Evolutionary conservation across 805 yeast genomes (phyloP).

Genomic region (Lachancea waltii): DNA sequence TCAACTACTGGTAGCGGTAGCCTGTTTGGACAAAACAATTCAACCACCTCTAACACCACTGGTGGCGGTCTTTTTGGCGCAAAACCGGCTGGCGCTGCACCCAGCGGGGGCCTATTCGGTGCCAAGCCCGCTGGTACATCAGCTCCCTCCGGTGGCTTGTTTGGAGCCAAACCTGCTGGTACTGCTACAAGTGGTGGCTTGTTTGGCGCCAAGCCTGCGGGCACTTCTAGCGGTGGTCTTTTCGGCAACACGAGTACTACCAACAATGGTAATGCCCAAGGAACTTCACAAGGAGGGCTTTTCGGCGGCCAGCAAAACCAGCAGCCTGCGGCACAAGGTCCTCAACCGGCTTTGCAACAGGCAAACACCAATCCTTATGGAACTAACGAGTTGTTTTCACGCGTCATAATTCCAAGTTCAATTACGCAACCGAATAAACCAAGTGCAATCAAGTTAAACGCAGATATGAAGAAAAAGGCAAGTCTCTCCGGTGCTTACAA

Average conservation of each 20-base stretch:
- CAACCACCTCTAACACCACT: slow-evolving; percentile 18
- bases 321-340: slow-evolving; percentile 21
- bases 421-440: slow-evolving; percentile 38
- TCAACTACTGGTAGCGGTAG: slow-evolving; percentile 17
- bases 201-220: slow-evolving; percentile 34
- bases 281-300: slow-evolving; percentile 32
- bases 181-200: slow-evolving; percentile 33
- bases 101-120: slow-evolving; percentile 26
- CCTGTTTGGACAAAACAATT: slow-evolving; percentile 26
- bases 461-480: slow-evolving; percentile 49
- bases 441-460: slow-evolving; percentile 42
- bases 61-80: slow-evolving; percentile 41
- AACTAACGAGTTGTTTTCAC: slow-evolving; percentile 57
- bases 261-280: slow-evolving; percentile 14
- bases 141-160: slow-evolving; percentile 32
- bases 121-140: slow-evolving; percentile 16
- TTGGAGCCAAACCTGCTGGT: slow-evolving; percentile 34
- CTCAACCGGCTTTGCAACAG: slow-evolving; percentile 29
- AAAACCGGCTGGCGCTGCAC: slow-evolving; percentile 35
- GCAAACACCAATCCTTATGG: slow-evolving; percentile 63
- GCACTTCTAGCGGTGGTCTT: slow-evolving; percentile 19
- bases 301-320: slow-evolving; percentile 33
- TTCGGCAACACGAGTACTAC: slow-evolving; percentile 5
- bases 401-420: slow-evolving; percentile 31
- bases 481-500: slow-evolving; percentile 56